Percentiles rank a stretch among this genome's conserved stretches.
These are phyloP conservation scores for Ceratocystis variospora DNA, from an alignment of 2,329 filamentous ascomycete genomes.

Conservation along the genomic window DNA sequence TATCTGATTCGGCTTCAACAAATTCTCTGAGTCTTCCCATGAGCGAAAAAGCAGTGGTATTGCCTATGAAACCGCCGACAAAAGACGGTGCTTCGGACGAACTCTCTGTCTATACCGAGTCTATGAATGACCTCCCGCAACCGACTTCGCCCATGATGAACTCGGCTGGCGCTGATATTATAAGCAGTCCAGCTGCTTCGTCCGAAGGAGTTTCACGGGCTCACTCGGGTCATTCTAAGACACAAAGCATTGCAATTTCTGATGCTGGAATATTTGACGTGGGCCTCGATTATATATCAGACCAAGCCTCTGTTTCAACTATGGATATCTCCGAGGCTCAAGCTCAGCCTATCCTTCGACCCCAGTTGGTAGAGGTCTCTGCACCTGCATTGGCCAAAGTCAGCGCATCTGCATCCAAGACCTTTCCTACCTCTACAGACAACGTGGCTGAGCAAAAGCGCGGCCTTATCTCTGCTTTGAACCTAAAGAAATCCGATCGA, in stretches of 20 bases:
- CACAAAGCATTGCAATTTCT: background rate
- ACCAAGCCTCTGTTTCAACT: conserved; percentile 22
- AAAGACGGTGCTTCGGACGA: background rate
- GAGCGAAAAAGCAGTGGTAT: background rate
- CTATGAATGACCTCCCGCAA: background rate
- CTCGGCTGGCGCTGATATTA: background rate
- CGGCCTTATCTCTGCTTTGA: background rate
- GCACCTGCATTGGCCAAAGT: background rate
- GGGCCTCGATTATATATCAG: conserved; percentile 8
- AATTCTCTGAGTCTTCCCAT: background rate
- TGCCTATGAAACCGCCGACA: background rate
- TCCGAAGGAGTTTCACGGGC: background rate
- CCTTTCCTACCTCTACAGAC: background rate
- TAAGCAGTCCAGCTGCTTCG: background rate
- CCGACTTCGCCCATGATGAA: background rate
- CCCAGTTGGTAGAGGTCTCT: conserved; percentile 20
- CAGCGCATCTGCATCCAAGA: background rate
- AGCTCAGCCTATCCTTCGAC: conserved; percentile 21
- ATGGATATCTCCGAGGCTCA: conserved; percentile 22
- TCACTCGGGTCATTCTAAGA: background rate
- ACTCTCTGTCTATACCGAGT: background rate
- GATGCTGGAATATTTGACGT: background rate
- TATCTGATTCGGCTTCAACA: background rate
- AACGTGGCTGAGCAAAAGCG: background rate
- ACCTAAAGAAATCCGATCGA: background rate